Base-by-base conservation (phyloP, 2,329 filamentous ascomycete species). In the Periconia sp. region DNA sequence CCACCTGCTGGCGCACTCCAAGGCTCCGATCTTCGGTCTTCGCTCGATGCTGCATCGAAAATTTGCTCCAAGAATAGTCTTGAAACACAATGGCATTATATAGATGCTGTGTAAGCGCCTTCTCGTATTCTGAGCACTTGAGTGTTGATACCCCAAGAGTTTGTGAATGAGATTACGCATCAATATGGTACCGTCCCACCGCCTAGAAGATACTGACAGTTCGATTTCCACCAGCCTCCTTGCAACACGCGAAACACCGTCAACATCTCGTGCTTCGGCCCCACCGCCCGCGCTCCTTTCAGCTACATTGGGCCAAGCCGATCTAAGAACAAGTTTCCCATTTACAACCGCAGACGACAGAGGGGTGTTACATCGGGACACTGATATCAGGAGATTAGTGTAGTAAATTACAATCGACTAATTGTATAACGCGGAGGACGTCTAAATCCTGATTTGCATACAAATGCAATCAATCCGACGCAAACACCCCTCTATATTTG, bases 311-410 rank as follows among this genome's bases (percentile, higher is more conserved):
- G 66, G 3, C 66, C 77, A 17, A 76, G 69, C 10, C 61, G 78
- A 48, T 76, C 77, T 18, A 67, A 71, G 35, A 70, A 79, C 61
- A 74, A 77, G 50, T 71, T 71, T 6, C 68, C 66, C n/a, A 72
- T 79, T 57, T 56, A 73, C 50, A 79, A 79, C 45, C 66, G 77
- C 19, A 76, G 78, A 0, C 52, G n/a, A n/a, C n/a, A n/a, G n/a
- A n/a, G n/a, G n/a, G n/a, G n/a, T n/a, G n/a, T n/a, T n/a, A n/a
- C n/a, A n/a, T n/a, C n/a, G n/a, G n/a, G n/a, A n/a, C n/a, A n/a
- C n/a, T n/a, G n/a, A n/a, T n/a, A n/a, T n/a, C n/a, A n/a, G n/a
- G n/a, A n/a, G n/a, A n/a, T n/a, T n/a, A n/a, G n/a, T n/a, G n/a
- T n/a, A n/a, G n/a, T n/a, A n/a, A n/a, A n/a, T n/a, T n/a, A n/a